Evolutionary conservation across 495 filamentous ascomycete species (phyloP), one percentile per base, ranked within the genome.

Genomic region (Talaromyces liani): DNA sequence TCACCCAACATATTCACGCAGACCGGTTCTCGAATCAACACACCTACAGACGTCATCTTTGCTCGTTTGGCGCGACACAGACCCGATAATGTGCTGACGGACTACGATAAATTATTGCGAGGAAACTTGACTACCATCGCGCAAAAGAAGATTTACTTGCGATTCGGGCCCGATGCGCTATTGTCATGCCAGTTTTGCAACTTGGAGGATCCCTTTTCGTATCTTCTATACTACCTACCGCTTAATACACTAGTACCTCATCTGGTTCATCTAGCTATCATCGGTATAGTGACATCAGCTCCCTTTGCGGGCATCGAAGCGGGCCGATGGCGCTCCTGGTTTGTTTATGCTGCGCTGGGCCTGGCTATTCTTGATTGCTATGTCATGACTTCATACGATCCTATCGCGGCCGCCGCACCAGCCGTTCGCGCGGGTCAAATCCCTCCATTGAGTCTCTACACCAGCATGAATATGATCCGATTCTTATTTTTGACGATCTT

Each of bases 21-120:
- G 10, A 97, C 94, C 4, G 79, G 85, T 25, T 93, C 90, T 53
- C 90, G 93, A 47, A 81, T 97, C 14, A 91, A 92, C 66, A 97
- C 90, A 47, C 86, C 90, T 14, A 87, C 83, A 36, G 90, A 96
- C 70, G 87, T 93, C 45, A 83, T 98, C 70, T 96, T 97, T 75
- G 84, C 79, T 59, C 91, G 93, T 6, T 84, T 98, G 6, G 72
- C 84, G 16, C 70, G 81, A 20, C 68, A 88, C 60, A 88, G 91
- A 0, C 79, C 85, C 0, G 68, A 70, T 41, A 65, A 69, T 51
- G 64, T 71, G 31, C 80, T 92, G 18, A 91, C 87, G 0, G 64
- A 79, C 1, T 63, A 70, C 25, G 92, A 97, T 76, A 73, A 77
- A 33, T 74, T 80, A 18, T 83, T 97, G 6, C 84, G 84, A 61